Evolutionary conservation across 1,139 yeast species (phyloP).

Genomic region (Pichia sp.): DNA sequence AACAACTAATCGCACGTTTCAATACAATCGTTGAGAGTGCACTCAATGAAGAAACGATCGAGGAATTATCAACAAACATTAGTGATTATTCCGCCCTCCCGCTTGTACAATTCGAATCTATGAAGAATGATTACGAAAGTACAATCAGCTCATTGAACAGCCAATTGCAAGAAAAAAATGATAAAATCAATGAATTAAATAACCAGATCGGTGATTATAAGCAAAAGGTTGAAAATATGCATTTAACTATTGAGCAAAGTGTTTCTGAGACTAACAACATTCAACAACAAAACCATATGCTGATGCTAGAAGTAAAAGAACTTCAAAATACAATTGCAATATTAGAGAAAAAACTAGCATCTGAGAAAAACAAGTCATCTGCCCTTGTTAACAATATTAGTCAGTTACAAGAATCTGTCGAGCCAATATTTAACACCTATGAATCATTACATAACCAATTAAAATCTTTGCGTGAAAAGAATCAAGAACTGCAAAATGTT

Average conservation of each 20-base stretch:
- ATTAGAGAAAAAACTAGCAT: constrained; percentile 1
- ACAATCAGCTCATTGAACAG: constrained; percentile 2
- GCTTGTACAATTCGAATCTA: constrained; percentile 1
- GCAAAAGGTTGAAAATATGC: constrained; percentile 9
- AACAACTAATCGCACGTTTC: constrained; percentile 1
- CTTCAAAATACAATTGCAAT: constrained; percentile 1
- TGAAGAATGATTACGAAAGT: constrained; percentile 9
- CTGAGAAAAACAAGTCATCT: constrained; percentile 1
- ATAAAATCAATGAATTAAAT: constrained; percentile 6
- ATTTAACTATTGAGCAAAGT: constrained; percentile 7
- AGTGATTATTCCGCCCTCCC: not conserved
- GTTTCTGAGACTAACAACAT: not conserved
- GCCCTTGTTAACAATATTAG: constrained; percentile 2
- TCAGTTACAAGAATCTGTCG: constrained; percentile 7
- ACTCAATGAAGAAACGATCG: not conserved
- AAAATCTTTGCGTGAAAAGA: constrained; percentile 1
- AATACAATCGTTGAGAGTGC: constrained; percentile 1
- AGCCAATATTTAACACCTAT: constrained; percentile 3
- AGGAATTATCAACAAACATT: not conserved
- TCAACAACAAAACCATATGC: not conserved
- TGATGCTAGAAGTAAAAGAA: constrained; percentile 2
- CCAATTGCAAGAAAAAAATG: not conserved
- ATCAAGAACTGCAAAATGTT: constrained; percentile 2
- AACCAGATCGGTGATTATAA: constrained; percentile 6
- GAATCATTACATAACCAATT: constrained; percentile 1